Evolutionary conservation across 2,329 filamentous ascomycete genomes (phyloP), one percentile per base, ranked within the genome.

Genomic region (Polytolypa hystricis): DNA sequence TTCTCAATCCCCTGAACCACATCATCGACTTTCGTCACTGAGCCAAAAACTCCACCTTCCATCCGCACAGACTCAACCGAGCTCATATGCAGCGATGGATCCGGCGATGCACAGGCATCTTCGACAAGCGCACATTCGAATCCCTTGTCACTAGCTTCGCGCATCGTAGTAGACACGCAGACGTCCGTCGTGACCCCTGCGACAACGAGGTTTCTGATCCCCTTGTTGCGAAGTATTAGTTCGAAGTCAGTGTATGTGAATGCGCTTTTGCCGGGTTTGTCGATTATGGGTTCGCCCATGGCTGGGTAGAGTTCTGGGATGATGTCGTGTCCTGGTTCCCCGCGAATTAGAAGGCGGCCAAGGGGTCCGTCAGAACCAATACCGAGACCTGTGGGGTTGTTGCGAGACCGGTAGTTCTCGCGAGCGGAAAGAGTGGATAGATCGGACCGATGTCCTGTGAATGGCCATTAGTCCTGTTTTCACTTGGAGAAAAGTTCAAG

Each of bases 301-400:
- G 65, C 37, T 10, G 70, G 70, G 39, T 63, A 64, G 20, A 74
- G 52, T 45, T 77, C 72, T 5, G 64, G 55, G 12, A 77, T 64
- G 19, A 68, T 74, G 31, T 71, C 72, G 47, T 77, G 73, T 1
- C 74, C 74, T 15, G 57, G 47, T 46, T 77, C 69, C 1, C 74
- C 74, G 14, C 73, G 67, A 16, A 78, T 59, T 3, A 79, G 55
- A 2, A 77, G 61, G n/a, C 69, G 66, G 1, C 74, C 74, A 30
- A 77, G 52, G 1, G 73, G 73, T 0, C 74, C 73, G 10, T 42
- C 53, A 8, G 66, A 63, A 3, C 64, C 67, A 30, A 77, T 74
- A 0, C 68, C 67, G n/a, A 70, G 46, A 5, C 64, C 61, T 1
- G 62, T 61, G 4, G 60, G 45, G 43, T 73, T 73, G 39, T 75